phyloP scores from a whole-genome alignment of 441 rosid genomes.

The Adansonia rubrostipa region DNA sequence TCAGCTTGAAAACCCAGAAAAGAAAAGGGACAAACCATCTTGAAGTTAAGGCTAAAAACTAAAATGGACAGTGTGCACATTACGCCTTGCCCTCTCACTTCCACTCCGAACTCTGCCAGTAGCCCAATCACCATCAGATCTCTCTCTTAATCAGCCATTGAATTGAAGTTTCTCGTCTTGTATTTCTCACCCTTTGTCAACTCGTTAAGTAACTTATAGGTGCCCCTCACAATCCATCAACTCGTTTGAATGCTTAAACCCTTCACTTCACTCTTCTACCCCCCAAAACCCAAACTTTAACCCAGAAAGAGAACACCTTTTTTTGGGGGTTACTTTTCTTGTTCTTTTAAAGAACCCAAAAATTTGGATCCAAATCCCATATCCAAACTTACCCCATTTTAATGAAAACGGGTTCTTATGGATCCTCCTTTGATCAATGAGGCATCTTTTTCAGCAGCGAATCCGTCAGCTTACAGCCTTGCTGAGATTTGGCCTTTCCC shows the following conservation, averaged over 20 bases:
- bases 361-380: constrained; percentile 22
- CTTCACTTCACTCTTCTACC: background rate
- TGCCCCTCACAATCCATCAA: no score
- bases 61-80: no score
- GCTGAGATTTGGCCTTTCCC: constrained; percentile 83
- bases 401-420: constrained; percentile 43
- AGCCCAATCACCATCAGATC: background rate
- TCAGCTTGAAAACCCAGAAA: no score
- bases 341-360: background rate
- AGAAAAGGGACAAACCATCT: no score
- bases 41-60: no score
- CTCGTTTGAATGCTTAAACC: no score
- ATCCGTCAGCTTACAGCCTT: constrained; percentile 71
- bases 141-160: background rate
- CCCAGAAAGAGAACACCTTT: background rate
- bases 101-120: no score
- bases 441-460: constrained; percentile 29
- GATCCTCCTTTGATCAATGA: constrained; percentile 82
- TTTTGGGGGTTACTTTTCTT: background rate
- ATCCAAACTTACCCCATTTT: constrained; percentile 12
- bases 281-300: background rate
- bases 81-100: no score
- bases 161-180: background rate
- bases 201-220: background rate
- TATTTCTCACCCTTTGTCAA: background rate